These are phyloP conservation scores for Ceratocystis colombiana DNA, from an alignment of 2,329 filamentous ascomycete species.

Conservation along the genomic window DNA sequence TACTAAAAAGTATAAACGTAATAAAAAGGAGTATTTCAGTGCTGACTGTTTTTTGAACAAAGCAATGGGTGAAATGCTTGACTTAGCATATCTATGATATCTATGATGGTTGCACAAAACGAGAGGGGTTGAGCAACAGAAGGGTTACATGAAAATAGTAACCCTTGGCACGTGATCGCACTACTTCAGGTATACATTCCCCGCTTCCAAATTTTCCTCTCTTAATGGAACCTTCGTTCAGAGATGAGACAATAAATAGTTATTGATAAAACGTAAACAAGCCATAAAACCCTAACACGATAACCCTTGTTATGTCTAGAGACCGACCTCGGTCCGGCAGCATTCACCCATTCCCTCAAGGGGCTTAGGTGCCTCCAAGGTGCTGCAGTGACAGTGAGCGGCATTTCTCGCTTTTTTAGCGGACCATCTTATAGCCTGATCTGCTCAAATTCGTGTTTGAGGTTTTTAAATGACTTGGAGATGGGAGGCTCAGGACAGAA, in stretches of 20 bases:
- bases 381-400: not conserved
- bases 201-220: no score
- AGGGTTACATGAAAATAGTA: not conserved
- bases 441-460: not conserved
- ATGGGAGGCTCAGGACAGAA: not conserved
- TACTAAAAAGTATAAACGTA: no score
- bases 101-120: no score
- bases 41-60: not conserved
- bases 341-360: not conserved
- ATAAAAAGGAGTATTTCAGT: not conserved
- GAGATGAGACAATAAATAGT: no score
- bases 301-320: not conserved
- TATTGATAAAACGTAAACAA: not conserved
- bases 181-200: no score
- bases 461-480: constrained; percentile 7
- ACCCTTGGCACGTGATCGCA: no score
- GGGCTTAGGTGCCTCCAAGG: not conserved
- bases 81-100: not conserved
- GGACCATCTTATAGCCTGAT: constrained; percentile 11
- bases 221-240: no score
- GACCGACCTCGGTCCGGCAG: not conserved
- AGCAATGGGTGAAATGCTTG: not conserved
- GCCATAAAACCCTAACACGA: not conserved
- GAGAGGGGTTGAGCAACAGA: not conserved
- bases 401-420: not conserved